Evolutionary conservation across 1,284 basidiomycete genomes (phyloP).

Genomic region (Cryptococcus sp.): DNA sequence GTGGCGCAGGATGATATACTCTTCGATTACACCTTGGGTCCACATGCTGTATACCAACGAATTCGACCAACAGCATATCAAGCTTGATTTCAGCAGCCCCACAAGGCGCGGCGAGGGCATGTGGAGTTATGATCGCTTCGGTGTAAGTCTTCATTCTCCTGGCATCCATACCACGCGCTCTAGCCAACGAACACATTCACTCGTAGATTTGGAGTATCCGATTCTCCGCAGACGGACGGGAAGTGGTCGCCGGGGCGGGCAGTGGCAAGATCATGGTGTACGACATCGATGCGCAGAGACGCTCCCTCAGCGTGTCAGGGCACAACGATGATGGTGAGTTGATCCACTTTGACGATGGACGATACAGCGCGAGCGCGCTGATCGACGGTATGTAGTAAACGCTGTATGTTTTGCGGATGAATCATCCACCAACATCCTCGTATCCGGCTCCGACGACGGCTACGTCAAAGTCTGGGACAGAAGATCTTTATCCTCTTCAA

Average conservation of each 20-base stretch:
- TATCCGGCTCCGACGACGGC: constrained; percentile 91
- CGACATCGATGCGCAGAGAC: constrained; percentile 76
- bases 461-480: constrained; percentile 98
- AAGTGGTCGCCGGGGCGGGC: constrained; percentile 67
- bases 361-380: constrained; percentile 65
- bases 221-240: constrained; percentile 93
- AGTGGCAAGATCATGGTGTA: constrained; percentile 67
- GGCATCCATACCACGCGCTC: background rate
- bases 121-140: constrained; percentile 59
- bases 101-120: constrained; percentile 14
- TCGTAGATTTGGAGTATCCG: constrained; percentile 82
- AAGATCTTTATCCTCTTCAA: constrained; percentile 75
- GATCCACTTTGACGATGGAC: too few species aligned
- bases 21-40: constrained; percentile 75
- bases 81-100: constrained; percentile 69
- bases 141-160: constrained; percentile 40
- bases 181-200: background rate
- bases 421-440: constrained; percentile 85
- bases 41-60: constrained; percentile 84
- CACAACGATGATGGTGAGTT: constrained; percentile 70
- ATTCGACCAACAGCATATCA: constrained; percentile 67
- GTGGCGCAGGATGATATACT: constrained; percentile 79
- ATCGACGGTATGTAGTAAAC: constrained; percentile 62
- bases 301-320: constrained; percentile 79
- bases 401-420: constrained; percentile 95